A percentile compares a stretch with the other conserved stretches of the same genome.
Evolutionary conservation across 2,329 filamentous ascomycete genomes (phyloP).

Genomic region (Botrytis aclada): DNA sequence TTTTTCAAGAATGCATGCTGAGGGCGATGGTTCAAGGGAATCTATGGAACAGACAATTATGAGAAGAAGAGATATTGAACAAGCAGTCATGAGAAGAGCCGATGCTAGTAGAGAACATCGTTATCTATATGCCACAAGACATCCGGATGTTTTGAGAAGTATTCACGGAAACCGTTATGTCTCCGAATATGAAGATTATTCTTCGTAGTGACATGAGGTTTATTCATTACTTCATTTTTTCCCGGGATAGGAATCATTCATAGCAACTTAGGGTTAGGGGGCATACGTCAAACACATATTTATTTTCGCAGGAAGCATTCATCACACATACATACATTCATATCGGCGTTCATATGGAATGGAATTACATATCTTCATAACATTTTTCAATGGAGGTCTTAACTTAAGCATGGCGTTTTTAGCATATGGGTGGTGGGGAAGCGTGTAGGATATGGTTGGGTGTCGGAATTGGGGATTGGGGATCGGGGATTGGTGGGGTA

Average conservation of each 20-base stretch:
- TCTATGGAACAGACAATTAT: not conserved
- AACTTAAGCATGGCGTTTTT: constrained; percentile 8
- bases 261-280: not conserved
- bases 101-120: not conserved
- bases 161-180: not conserved
- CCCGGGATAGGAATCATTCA: not conserved
- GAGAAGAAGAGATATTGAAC: not conserved
- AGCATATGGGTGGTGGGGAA: not conserved
- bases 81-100: not conserved
- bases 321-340: not conserved
- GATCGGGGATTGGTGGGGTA: not conserved
- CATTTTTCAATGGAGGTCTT: constrained; percentile 2
- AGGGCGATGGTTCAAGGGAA: not conserved
- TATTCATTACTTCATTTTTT: not conserved
- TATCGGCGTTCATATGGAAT: constrained; percentile 8
- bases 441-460: constrained; percentile 1
- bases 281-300: not conserved
- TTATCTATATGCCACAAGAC: not conserved
- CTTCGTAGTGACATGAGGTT: not conserved
- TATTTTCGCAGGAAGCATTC: not conserved
- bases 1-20: not conserved
- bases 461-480: not conserved
- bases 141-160: not conserved
- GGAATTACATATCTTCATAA: constrained; percentile 1
- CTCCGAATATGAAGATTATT: not conserved